Conservation (phyloP, 169 alveolate genomes). For the Plasmodium fragile region DNA sequence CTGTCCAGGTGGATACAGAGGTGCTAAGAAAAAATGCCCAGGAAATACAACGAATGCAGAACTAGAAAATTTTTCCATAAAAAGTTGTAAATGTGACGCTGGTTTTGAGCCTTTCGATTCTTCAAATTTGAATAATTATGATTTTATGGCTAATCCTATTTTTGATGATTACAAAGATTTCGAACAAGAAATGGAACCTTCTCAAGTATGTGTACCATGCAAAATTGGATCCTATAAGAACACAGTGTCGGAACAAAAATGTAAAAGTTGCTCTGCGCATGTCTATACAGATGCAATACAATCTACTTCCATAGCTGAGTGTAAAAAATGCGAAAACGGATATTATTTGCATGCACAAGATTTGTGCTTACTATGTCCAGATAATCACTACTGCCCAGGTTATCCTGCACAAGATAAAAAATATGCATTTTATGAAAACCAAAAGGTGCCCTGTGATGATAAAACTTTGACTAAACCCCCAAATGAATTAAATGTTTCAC, state of each 20-base stretch:
- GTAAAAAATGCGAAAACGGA: conserved; percentile 79
- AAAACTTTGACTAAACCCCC: conserved; percentile 77
- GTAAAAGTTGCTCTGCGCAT: conserved; percentile 65
- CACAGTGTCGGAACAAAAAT: conserved; percentile 35
- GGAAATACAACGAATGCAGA: conserved; percentile 76
- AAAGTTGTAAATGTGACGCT: conserved; percentile 61
- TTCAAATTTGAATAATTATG: conserved; percentile 22
- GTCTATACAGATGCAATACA: conserved; percentile 47
- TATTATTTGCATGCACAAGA: conserved; percentile 72
- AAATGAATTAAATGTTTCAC: conserved; percentile 74
- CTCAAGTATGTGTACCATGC: conserved; percentile 68
- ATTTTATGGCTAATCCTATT: conserved; percentile 52
- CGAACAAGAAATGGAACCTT: conserved; percentile 35
- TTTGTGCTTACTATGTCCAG: conserved; percentile 79
- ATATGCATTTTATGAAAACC: conserved; percentile 63
- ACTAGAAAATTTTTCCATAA: conserved; percentile 31
- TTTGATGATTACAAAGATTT: conserved; percentile 55
- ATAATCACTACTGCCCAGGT: conserved; percentile 83
- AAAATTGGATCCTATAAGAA: conserved; percentile 46
- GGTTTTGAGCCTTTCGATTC: conserved; percentile 70
- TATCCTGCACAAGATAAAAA: conserved; percentile 31
- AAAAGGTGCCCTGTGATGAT: conserved; percentile 74
- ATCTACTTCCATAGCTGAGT: conserved; percentile 64
- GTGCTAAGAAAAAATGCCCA: conserved; percentile 78
- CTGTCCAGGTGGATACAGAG: conserved; percentile 83